Percentiles rank a stretch among this genome's conserved stretches.
phyloP scores from a whole-genome alignment of 2,329 filamentous ascomycete genomes.

The Arthrobotrys musiformis region DNA sequence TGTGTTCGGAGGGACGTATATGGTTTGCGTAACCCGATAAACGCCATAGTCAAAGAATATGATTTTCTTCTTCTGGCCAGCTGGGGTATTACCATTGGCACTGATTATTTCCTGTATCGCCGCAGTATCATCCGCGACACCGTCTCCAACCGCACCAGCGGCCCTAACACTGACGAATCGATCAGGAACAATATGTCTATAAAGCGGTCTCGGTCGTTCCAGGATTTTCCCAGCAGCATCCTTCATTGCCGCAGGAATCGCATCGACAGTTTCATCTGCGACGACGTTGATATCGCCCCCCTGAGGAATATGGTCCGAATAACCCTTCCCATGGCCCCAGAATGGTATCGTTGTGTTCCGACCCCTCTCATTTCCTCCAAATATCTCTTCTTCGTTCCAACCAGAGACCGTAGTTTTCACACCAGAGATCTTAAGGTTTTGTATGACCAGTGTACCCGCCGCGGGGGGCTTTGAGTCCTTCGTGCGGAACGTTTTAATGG shows the following conservation, averaged over 20 bases:
- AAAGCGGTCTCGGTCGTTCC: constrained; percentile 90
- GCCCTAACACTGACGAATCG: constrained; percentile 70
- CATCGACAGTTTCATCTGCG: constrained; percentile 38
- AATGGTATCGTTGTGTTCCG: constrained; percentile 44
- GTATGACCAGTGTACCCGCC: constrained; percentile 75
- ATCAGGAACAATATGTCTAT: constrained; percentile 72
- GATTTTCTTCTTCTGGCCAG: constrained; percentile 68
- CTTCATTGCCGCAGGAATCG: constrained; percentile 35
- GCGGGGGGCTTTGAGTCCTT: constrained; percentile 62
- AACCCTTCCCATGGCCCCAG: constrained; percentile 52
- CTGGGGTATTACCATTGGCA: constrained; percentile 70
- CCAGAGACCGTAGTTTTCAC: constrained; percentile 66
- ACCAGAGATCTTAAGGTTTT: constrained; percentile 68
- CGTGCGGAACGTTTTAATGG: constrained; percentile 73
- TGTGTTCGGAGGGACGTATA: constrained; percentile 66
- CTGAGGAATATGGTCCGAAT: constrained; percentile 29
- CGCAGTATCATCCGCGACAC: constrained; percentile 83
- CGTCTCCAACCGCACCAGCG: constrained; percentile 89
- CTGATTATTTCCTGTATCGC: constrained; percentile 83
- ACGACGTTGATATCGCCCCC: constrained; percentile 49
- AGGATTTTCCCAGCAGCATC: constrained; percentile 75
- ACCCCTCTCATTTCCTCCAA: constrained; percentile 35
- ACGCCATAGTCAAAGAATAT: constrained; percentile 65
- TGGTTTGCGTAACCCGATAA: constrained; percentile 65
- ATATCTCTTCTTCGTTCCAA: constrained; percentile 34